phyloP scores from a whole-genome alignment of 495 filamentous ascomycete genomes.

The Thozetella sp. region DNA sequence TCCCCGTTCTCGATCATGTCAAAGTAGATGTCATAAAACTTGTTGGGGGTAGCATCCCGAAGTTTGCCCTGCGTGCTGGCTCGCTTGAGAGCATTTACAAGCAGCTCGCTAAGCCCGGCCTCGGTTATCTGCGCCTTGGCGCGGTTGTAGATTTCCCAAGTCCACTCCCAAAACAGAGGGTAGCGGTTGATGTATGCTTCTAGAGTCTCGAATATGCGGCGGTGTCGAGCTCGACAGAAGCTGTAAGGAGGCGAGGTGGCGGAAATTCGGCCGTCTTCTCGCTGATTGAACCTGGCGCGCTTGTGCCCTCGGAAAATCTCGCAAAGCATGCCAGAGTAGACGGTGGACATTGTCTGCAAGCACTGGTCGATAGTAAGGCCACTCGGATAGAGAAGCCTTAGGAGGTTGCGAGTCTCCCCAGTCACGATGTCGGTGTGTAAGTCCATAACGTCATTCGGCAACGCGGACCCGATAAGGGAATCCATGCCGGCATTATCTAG shows the following conservation, averaged over 20 bases:
- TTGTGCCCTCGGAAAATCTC: conserved; percentile 8
- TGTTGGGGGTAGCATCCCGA: neutral
- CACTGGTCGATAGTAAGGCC: neutral
- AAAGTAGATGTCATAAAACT: neutral
- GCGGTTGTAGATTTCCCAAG: neutral
- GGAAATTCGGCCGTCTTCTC: conserved; percentile 15
- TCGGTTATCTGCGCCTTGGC: neutral
- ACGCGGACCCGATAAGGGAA: conserved; percentile 2
- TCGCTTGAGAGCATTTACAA: neutral
- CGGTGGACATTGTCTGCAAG: neutral
- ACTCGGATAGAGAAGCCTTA: conserved; percentile 11
- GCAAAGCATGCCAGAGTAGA: neutral
- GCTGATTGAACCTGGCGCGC: conserved; percentile 10
- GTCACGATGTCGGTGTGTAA: conserved; percentile 14
- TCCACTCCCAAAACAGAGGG: neutral
- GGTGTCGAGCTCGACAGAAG: conserved; percentile 13
- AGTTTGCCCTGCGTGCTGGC: neutral
- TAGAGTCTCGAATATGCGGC: conserved; percentile 14
- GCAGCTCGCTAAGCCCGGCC: neutral
- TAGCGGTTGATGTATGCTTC: neutral
- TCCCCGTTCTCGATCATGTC: neutral
- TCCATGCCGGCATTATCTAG: conserved; percentile 5
- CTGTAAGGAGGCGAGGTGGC: conserved; percentile 11
- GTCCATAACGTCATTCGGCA: conserved; percentile 16
- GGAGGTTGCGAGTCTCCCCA: conserved; percentile 13